These are phyloP conservation scores for Kazachstania sp. DNA, from an alignment of 1,139 yeast species.

Conservation along the genomic window DNA sequence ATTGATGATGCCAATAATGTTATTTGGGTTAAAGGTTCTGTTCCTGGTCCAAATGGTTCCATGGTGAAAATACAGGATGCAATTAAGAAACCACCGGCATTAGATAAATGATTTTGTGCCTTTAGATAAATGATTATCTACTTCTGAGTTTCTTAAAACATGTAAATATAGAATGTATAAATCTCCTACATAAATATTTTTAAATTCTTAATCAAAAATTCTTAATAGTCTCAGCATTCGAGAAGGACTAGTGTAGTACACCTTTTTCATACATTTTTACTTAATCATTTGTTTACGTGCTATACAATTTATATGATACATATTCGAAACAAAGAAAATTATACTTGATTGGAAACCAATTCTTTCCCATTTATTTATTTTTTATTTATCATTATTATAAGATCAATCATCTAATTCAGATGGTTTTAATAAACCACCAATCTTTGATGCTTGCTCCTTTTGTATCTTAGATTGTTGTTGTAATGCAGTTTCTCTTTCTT, in stretches of 20 bases:
- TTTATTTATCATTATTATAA: neutral
- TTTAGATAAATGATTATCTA: neutral
- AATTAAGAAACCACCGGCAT: conserved; percentile 38
- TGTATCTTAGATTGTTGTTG: conserved; percentile 61
- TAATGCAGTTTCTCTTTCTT: conserved; percentile 76
- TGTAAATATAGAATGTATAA: neutral
- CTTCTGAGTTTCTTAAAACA: conserved; percentile 2
- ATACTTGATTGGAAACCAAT: neutral
- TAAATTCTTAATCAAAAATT: neutral
- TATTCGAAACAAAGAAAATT: neutral
- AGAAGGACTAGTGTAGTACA: too few relatives aligned
- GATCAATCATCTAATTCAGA: conserved; percentile 79
- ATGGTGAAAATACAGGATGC: conserved; percentile 76
- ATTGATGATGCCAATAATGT: conserved; percentile 76
- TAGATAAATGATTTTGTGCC: neutral
- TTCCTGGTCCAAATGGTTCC: conserved; percentile 81
- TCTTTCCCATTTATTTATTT: neutral
- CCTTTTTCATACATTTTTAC: neutral
- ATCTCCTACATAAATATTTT: neutral
- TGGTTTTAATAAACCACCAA: conserved; percentile 93
- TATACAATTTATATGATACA: conserved; percentile 1
- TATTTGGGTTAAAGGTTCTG: conserved; percentile 76
- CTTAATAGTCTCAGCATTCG: too few relatives aligned
- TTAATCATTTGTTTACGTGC: neutral
- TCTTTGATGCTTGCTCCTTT: conserved; percentile 72